Percentiles rank a stretch among this genome's conserved stretches.
Conservation (phyloP, 768 basidiomycete species). For the Phanerodontia chrysosporium region DNA sequence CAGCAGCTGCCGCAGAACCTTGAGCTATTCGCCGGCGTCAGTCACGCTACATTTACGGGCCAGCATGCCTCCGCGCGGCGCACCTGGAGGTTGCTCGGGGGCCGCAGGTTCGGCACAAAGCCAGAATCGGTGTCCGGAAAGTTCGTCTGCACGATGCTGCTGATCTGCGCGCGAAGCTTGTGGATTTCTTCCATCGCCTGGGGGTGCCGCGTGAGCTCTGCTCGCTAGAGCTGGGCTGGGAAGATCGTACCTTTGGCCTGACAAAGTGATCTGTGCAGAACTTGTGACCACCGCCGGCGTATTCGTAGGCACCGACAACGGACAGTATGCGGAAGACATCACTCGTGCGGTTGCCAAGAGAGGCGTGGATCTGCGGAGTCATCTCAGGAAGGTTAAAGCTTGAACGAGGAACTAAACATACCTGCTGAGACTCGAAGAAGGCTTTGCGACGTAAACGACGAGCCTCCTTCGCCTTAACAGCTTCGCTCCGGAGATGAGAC, state of each 20-base stretch:
- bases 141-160: constrained; percentile 75
- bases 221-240: background rate
- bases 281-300: constrained; percentile 69
- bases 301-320: constrained; percentile 96
- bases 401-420: constrained; percentile 28
- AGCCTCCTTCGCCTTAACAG: constrained; percentile 48
- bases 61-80: constrained; percentile 8
- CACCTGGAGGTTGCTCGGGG: constrained; percentile 79
- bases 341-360: constrained; percentile 75
- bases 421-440: constrained; percentile 82
- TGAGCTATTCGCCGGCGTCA: constrained; percentile 53
- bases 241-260: constrained; percentile 64
- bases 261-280: constrained; percentile 93
- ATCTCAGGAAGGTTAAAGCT: background rate
- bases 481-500: constrained; percentile 43
- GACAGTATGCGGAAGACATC: constrained; percentile 87
- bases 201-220: background rate
- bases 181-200: constrained; percentile 99
- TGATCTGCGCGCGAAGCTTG: constrained; percentile 88
- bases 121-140: constrained; percentile 61
- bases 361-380: constrained; percentile 60
- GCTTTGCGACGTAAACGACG: constrained; percentile 62
- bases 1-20: constrained; percentile 83
- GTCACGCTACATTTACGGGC: background rate
- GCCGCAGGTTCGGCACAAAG: constrained; percentile 61